Base-by-base conservation (phyloP, 768 basidiomycete species). In the Termitomyces sp. region DNA sequence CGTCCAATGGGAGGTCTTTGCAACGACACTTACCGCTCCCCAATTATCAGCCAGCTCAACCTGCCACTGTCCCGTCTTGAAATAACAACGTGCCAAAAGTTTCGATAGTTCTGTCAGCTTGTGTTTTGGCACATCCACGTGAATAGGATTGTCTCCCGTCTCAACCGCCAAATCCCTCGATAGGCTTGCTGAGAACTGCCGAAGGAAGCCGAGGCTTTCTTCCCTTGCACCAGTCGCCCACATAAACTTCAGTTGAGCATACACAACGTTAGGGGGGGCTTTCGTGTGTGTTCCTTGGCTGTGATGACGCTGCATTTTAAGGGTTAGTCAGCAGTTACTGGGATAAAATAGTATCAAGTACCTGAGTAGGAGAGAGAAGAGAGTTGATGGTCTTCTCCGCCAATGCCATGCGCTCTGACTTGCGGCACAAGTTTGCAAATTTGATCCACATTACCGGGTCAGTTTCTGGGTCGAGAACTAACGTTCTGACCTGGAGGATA, bases 391-490 rank as follows among this genome's bases (percentile, higher is more conserved):
- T 97, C 77, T 98, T 98, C 67, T 98, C 95, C 0, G 96, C 96
- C 54, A 99, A 78, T n/a, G 84, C 83, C 85, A 98, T 92, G 6
- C 97, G 87, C 54, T 96, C 94, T 18, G 87, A 91, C 75, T 96
- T 96, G 55, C 97, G 92, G 71, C 97, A 98, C 1, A 98, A 79
- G 68, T 99, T 98, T 2, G 96, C 94, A 69, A 99, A 98, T 75
- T 97, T 95, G 75, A 99, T 97, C 95, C 96, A 98, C 88, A 97
- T 98, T 50, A 91, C 85, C 48, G 92, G 93, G 70, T 98, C 95
- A 64, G 97, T 94, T 65, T 92, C 92, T 0, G 97, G 96, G 48
- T 86, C 91, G 32, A 98, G 80, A 22, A 99, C 95, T 56, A 98
- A 81, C 0, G 96, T 94, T 57, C 97, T 86, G 53, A 99, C 94